A percentile compares a stretch with the other conserved stretches of the same genome.
Evolutionary conservation across 192 early-diverging fungal genomes (phyloP).

Genomic region (Rhizophagus prolifer): DNA sequence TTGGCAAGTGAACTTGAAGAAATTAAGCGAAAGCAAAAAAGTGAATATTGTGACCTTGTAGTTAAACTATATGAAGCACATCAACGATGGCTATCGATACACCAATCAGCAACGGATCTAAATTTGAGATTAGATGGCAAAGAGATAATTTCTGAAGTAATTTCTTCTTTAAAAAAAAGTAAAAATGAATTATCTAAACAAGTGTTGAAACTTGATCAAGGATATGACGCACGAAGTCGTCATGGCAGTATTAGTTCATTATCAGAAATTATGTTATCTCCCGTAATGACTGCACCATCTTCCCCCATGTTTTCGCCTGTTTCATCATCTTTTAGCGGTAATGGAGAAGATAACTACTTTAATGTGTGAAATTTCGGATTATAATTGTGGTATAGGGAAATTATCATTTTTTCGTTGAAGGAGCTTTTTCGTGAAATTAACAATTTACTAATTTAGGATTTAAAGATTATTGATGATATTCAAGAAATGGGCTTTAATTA

Average conservation of each 20-base stretch:
- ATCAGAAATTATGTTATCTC: conserved; percentile 13
- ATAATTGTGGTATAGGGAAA: conserved; percentile 3
- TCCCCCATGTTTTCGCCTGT: conserved; percentile 5
- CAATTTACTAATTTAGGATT: not conserved
- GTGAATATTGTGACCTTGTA: conserved; percentile 60
- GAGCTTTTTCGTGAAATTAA: not conserved
- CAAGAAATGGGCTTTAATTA: conserved; percentile 68
- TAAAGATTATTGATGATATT: conserved; percentile 47
- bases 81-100: not conserved
- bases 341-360: conserved; percentile 21
- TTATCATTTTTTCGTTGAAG: not conserved
- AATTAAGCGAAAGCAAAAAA: conserved; percentile 44
- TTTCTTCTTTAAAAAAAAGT: conserved; percentile 35
- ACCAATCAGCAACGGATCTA: not conserved
- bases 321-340: not conserved
- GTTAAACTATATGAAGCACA: conserved; percentile 42
- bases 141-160: conserved; percentile 51
- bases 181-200: conserved; percentile 19
- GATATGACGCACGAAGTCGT: not conserved
- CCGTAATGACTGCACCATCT: conserved; percentile 7
- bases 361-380: conserved; percentile 2
- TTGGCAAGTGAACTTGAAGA: conserved; percentile 54
- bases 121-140: conserved; percentile 45
- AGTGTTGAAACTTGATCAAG: not conserved
- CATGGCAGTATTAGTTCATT: conserved; percentile 25